These are phyloP conservation scores for Senna siamea DNA, from an alignment of 306 rosid species.

Conservation along the genomic window DNA sequence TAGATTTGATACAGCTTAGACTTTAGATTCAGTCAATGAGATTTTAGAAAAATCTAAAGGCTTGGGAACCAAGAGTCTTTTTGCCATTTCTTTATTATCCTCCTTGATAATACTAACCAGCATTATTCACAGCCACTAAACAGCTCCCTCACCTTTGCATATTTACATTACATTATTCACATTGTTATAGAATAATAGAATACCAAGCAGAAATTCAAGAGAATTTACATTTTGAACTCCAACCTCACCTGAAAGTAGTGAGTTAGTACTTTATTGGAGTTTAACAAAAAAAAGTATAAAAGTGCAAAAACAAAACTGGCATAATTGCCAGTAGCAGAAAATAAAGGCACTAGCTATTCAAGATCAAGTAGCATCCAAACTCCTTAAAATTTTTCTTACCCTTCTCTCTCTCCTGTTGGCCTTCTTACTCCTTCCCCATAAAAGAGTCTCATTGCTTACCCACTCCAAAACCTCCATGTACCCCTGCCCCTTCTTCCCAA, in stretches of 20 bases:
- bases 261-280: background rate
- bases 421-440: background rate
- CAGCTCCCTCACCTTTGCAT: background rate
- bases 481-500: background rate
- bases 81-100: background rate
- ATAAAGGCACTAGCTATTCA: background rate
- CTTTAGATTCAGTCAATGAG: background rate
- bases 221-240: background rate
- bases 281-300: background rate
- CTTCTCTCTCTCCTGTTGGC: background rate
- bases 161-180: background rate
- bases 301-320: background rate
- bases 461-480: background rate
- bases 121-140: background rate
- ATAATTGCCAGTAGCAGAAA: background rate
- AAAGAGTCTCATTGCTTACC: background rate
- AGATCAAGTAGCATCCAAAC: background rate
- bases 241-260: background rate
- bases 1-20: background rate
- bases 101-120: background rate
- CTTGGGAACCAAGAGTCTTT: background rate
- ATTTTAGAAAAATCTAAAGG: background rate
- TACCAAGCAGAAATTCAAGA: background rate
- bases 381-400: background rate
- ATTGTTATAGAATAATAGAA: background rate